Evolutionary conservation across 2,329 filamentous ascomycete species (phyloP), one percentile per base, ranked within the genome.

Genomic region (Penicillium sp.): DNA sequence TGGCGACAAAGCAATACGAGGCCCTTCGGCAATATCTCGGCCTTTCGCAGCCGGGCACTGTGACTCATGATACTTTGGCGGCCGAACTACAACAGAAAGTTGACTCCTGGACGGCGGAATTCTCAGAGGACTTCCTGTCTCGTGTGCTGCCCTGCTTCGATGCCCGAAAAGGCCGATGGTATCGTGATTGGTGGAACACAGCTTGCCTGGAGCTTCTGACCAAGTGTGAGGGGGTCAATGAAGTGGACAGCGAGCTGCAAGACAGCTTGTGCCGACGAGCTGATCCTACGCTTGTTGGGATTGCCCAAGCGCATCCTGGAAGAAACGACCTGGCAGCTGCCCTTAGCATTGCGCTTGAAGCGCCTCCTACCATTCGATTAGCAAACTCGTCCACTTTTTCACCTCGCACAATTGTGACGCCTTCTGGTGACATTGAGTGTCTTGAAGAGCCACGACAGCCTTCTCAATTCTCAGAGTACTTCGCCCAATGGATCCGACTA

Each of bases 101-200:
- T 29, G 52, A 61, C 35, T 31, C 8, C 8, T 57, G 54, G 48
- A 47, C 50, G 19, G 26, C 54, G 3, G 59, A 61, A 29, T 56
- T 52, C 17, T 55, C 53, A 2, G 59, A 61, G 11, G 59, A 52
- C 3, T 61, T 57, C 38, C 44, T 50, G 7, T 41, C n/a, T 7
- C 48, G 48, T 13, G 30, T 61, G 3, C 45, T 38, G 41, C 59
- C 59, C 13, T 35, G 50, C 21, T 41, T 61, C 19, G 44, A 50
- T 13, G 17, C 23, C 13, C 49, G 35, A 15, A 61, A 57, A 21
- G 29, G 48, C 19, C 53, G 59, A 29, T 31, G 54, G 31, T 61
- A 53, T 29, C 53, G 56, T 19, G 50, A 50, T 7, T 56, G 47
- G 13, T 61, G 59, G 59, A 61, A 57, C 26, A 38, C 53, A 31